A percentile compares a stretch with the other conserved stretches of the same genome.
These are phyloP conservation scores for Dipteronia dyeriana DNA, from an alignment of 345 rosid species.

Conservation along the genomic window DNA sequence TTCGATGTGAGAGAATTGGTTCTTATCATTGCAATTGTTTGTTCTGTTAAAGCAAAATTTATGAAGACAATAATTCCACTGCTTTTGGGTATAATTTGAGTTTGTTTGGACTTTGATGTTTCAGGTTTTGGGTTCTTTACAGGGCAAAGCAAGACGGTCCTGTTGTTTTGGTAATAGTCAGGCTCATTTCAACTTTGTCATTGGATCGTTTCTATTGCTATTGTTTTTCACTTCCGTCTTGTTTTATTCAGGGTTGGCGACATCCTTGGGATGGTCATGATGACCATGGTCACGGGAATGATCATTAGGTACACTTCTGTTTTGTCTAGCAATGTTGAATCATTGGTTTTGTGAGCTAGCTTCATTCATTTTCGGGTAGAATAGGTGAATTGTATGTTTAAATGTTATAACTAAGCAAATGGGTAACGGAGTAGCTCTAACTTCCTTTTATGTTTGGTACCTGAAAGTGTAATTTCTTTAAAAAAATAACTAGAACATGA, in stretches of 20 bases:
- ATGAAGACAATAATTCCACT: neutral
- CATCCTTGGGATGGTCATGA: slow-evolving; percentile 99
- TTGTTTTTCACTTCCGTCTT: neutral
- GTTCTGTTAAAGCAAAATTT: neutral
- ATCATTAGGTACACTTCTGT: slow-evolving; percentile 55
- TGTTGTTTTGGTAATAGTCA: slow-evolving; percentile 72
- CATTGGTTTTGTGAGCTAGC: neutral
- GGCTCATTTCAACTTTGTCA: slow-evolving; percentile 10
- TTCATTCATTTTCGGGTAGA: neutral
- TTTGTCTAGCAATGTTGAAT: neutral
- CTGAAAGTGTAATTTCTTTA: neutral
- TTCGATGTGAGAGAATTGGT: neutral
- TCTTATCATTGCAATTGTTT: neutral
- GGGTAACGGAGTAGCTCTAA: neutral
- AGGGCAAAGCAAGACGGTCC: slow-evolving; percentile 98
- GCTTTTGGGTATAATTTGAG: neutral
- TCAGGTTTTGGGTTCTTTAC: slow-evolving; percentile 95
- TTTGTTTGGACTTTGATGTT: slow-evolving; percentile 19
- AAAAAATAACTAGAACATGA: neutral
- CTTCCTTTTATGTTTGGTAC: neutral
- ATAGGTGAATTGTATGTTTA: neutral
- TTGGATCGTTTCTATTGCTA: neutral
- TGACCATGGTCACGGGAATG: slow-evolving; percentile 72
- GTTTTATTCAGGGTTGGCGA: slow-evolving; percentile 72
- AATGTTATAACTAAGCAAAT: neutral